These are phyloP conservation scores for Cystobasidium sp. DNA, from an alignment of 1,284 basidiomycete genomes.

Conservation along the genomic window DNA sequence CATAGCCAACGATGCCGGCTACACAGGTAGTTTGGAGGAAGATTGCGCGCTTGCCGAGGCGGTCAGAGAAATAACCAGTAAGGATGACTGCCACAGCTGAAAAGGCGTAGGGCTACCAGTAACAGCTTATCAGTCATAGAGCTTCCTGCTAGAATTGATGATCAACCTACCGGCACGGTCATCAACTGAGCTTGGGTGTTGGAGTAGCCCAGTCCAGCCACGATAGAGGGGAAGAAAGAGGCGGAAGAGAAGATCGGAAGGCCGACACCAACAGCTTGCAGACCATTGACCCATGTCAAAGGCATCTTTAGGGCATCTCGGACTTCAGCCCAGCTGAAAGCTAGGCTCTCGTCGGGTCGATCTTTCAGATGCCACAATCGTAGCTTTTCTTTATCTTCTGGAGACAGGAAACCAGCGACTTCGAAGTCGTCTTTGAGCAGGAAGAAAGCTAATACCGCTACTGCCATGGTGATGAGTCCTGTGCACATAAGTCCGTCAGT, in stretches of 20 bases:
- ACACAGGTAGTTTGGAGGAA: slow-evolving; percentile 8
- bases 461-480: slow-evolving; percentile 15
- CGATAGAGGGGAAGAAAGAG: slow-evolving; percentile 12
- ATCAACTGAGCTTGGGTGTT: slow-evolving; percentile 13
- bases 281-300: slow-evolving; percentile 15
- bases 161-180: background rate
- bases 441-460: slow-evolving; percentile 4
- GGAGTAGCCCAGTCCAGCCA: slow-evolving; percentile 13
- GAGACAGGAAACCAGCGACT: background rate
- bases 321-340: slow-evolving; percentile 12
- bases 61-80: slow-evolving; percentile 8
- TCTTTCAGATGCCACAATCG: background rate
- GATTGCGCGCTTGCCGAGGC: background rate
- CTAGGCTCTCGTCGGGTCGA: background rate
- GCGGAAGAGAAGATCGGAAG: slow-evolving; percentile 16
- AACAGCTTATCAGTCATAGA: background rate
- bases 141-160: background rate
- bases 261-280: slow-evolving; percentile 11
- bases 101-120: slow-evolving; percentile 5
- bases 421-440: slow-evolving; percentile 16
- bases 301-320: slow-evolving; percentile 8
- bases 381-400: slow-evolving; percentile 14
- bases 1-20: slow-evolving; percentile 3
- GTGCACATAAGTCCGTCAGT: too few species aligned
- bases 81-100: slow-evolving; percentile 12